phyloP scores from a whole-genome alignment of 805 yeast species.

The Barnettozyma wickerhamii region DNA sequence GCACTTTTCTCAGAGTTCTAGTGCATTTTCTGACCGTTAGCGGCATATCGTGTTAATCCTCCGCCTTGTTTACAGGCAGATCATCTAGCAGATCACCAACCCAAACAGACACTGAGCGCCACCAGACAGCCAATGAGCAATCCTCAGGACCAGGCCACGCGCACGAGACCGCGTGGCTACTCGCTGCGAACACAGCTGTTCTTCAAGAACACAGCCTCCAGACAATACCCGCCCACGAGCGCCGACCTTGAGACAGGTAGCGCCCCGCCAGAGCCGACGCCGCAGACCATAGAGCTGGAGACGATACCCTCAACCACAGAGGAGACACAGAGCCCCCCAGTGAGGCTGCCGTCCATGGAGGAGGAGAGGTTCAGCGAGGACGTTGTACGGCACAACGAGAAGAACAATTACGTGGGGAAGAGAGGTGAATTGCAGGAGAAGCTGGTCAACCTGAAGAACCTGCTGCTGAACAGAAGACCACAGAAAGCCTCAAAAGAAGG shows the following conservation, averaged over 20 bases:
- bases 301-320: conserved; percentile 2
- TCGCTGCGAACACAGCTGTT: conserved; percentile 64
- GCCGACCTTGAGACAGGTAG: conserved; percentile 26
- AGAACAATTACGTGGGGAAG: conserved; percentile 19
- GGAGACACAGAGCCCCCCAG: neutral
- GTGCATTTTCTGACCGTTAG: too few relatives aligned
- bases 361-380: conserved; percentile 20
- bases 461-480: conserved; percentile 41
- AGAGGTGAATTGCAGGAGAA: conserved; percentile 20
- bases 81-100: too few relatives aligned
- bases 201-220: conserved; percentile 34
- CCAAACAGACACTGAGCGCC: too few relatives aligned
- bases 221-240: too few relatives aligned
- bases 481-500: conserved; percentile 62
- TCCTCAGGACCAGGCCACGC: neutral
- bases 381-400: conserved; percentile 7
- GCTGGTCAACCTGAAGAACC: conserved; percentile 27
- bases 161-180: conserved; percentile 54
- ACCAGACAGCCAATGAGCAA: too few relatives aligned
- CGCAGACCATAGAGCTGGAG: conserved; percentile 5
- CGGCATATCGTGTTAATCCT: too few relatives aligned
- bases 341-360: conserved; percentile 3
- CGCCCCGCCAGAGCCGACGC: too few relatives aligned
- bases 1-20: too few relatives aligned
- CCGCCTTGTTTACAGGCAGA: too few relatives aligned